Percentiles rank a stretch among this genome's conserved stretches.
phyloP scores from a whole-genome alignment of 2,329 filamentous ascomycete genomes.

The Ceratocystiopsis sp. region DNA sequence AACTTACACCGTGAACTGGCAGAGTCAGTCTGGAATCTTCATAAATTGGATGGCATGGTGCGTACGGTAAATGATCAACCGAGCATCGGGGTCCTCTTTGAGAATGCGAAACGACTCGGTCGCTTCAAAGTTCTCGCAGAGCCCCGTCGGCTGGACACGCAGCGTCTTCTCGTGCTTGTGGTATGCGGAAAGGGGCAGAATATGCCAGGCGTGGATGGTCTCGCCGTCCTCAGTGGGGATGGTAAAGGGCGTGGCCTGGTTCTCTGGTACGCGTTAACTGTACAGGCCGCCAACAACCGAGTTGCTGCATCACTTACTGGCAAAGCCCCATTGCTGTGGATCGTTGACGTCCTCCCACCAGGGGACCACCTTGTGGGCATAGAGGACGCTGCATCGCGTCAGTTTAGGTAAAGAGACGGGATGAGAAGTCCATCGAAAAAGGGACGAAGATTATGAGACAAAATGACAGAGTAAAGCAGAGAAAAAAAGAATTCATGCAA shows the following conservation, averaged over 20 bases:
- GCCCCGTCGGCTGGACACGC: conserved; percentile 30
- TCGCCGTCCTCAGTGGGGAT: conserved; percentile 60
- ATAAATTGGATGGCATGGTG: conserved; percentile 6
- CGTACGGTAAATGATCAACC: conserved; percentile 47
- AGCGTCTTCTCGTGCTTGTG: conserved; percentile 50
- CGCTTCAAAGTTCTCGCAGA: conserved; percentile 34
- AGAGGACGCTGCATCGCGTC: conserved; percentile 45
- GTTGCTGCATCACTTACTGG: conserved; percentile 35
- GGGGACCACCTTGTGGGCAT: conserved; percentile 61
- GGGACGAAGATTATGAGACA: too few species aligned
- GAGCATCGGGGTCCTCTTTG: conserved; percentile 43
- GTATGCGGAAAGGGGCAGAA: conserved; percentile 66
- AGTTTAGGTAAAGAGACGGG: too few species aligned
- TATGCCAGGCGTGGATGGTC: conserved; percentile 75
- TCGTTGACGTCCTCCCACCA: conserved; percentile 57
- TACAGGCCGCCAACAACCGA: background rate
- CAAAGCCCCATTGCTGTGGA: conserved; percentile 74
- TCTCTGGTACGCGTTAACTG: conserved; percentile 31
- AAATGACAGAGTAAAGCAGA: too few species aligned
- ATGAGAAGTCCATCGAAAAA: too few species aligned
- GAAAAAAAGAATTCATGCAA: too few species aligned
- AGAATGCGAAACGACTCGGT: conserved; percentile 45
- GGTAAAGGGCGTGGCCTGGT: conserved; percentile 77
- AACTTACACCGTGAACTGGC: conserved; percentile 42
- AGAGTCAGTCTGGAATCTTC: background rate